Evolutionary conservation across 192 early-diverging fungal species (phyloP), one percentile per base, ranked within the genome.

Genomic region (Umbelopsis ramanniana): DNA sequence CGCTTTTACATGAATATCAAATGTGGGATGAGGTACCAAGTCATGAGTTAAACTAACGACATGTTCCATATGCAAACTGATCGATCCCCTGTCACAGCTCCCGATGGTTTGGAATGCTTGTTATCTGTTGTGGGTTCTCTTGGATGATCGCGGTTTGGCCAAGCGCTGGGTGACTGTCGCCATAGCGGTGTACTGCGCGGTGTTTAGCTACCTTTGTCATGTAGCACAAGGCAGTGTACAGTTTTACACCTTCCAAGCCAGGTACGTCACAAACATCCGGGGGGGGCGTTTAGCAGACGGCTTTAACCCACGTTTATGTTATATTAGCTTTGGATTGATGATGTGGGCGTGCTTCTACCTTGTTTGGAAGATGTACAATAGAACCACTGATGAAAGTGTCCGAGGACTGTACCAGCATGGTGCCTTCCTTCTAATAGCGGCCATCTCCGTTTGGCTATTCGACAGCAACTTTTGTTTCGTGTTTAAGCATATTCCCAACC

Each of bases 321-420:
- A 43, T 43, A 43, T 52, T 50, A 77, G 76, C 12, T 73, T 77
- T 68, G 76, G 71, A 4, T 22, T 73, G 38, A 72, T 78, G 47
- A 78, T 78, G 72, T 78, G 76, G 76, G 73, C 72, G 52, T 78
- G 72, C 48, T 71, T 78, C 26, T 78, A 69, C 68, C 63, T 74
- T 48, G 76, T 78, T 12, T 74, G 76, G 76, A 74, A 70, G 19
- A 52, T 71, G 68, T 77, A 78, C 50, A 46, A 23, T 40, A 33
- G 66, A 23, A 69, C 52, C 8, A 46, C 46, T 23, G 67, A 71
- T 22, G 23, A 66, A 35, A 35, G 66, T 23, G 22, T 74, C 53
- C 53, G 54, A 11, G 43, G 43, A 33, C 22, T 77, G 3, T 77
- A 72, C 43, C 43, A 69, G 35, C 66, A 57, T 46, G 76, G 76